Percentiles rank a stretch among this genome's conserved stretches.
Conservation (phyloP, 768 basidiomycete genomes). For the Clathrus columnatus region DNA sequence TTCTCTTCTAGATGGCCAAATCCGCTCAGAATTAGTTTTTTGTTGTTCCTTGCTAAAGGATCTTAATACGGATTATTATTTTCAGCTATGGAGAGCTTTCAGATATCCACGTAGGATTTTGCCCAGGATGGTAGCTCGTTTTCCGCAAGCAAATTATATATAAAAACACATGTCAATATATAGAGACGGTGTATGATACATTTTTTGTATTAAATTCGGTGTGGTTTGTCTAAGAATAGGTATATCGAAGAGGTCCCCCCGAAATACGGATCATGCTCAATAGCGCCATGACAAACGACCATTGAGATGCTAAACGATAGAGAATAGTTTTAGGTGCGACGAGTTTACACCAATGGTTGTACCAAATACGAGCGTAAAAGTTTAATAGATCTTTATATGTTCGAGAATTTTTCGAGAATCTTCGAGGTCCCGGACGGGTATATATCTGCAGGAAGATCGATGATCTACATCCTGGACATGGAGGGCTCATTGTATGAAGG, state of each 20-base stretch:
- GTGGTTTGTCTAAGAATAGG: background rate
- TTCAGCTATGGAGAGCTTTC: background rate
- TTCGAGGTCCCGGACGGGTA: conserved; percentile 1
- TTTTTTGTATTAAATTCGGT: background rate
- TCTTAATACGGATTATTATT: too few species aligned
- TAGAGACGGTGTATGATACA: background rate
- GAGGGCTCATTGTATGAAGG: conserved; percentile 14
- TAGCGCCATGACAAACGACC: conserved; percentile 12
- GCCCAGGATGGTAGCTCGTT: background rate
- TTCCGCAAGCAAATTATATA: background rate
- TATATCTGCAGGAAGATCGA: conserved; percentile 13
- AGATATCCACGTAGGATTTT: background rate
- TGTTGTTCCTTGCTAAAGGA: too few species aligned
- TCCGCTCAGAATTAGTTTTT: background rate
- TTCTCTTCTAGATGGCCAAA: conserved; percentile 1
- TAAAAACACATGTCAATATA: background rate
- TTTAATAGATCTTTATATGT: background rate
- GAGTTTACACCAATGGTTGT: conserved; percentile 2
- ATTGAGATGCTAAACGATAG: conserved; percentile 6
- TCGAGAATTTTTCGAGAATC: background rate
- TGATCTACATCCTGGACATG: conserved; percentile 16
- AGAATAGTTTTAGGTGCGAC: conserved; percentile 9
- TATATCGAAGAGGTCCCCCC: background rate
- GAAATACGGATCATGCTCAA: conserved; percentile 10
- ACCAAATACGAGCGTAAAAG: background rate